Evolutionary conservation across 1,139 yeast genomes (phyloP), one percentile per base, ranked within the genome.

Genomic region (Suhomyces guaymorum): DNA sequence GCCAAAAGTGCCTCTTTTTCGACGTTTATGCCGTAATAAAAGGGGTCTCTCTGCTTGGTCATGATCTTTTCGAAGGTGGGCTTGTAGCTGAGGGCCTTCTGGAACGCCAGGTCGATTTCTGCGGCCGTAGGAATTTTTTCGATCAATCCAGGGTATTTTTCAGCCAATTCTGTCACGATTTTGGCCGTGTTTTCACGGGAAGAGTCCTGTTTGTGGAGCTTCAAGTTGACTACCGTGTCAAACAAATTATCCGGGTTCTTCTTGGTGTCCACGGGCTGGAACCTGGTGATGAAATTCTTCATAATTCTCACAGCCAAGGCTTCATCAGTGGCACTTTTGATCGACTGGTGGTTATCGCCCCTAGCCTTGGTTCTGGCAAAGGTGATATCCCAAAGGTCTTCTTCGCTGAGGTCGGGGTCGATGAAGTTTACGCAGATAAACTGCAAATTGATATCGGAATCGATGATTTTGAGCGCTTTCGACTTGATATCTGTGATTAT

Each of bases 281-380:
- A 88, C 37, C 95, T 63, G 3, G 66, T 65, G 26, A 87, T 66
- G 48, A 90, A 90, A 0, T 92, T 90, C 28, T 66, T 63, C 85
- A 90, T 79, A 20, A 92, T 80, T 10, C 48, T 75, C 14, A 67
- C 57, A 0, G 85, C 80, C 30, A 72, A 65, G 9, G 59, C 57
- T 1, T 56, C 57, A 42, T 78, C 73, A 1, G 69, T 54, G 0
- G 57, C 57, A 3, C 70, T 72, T 46, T 82, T 81, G 31, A 94
- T 85, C 0, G 94, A 78, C 56, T 89, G 97, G 54, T 94, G 99
- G 47, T 87, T 84, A 53, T 88, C 94, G 1, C 97, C 97, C 47
- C 99, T 71, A 1, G 54, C 53, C 5, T 70, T 37, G 0, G 92
- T 82, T 43, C 97, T 69, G 0, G 66, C 55, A 9, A 64, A 59